Conservation (phyloP, 768 basidiomycete species). For the Pleurotus ostreatus region DNA sequence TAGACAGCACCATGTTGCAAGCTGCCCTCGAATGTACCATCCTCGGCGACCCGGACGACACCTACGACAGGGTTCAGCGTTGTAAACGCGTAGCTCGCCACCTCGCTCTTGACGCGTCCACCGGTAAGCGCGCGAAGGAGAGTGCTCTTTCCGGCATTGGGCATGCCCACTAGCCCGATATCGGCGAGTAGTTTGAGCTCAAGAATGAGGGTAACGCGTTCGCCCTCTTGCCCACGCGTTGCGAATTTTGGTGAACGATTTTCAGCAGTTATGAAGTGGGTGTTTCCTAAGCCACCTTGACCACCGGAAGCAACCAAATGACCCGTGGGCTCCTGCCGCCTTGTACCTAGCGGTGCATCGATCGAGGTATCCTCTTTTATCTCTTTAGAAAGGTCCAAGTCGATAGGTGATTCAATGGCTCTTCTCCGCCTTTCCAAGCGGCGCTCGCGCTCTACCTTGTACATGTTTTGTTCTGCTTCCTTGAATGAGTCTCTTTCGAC, state of each 20-base stretch:
- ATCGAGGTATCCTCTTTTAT: constrained; percentile 34
- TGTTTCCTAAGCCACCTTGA: constrained; percentile 81
- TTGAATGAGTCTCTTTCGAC: constrained; percentile 60
- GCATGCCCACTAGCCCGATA: constrained; percentile 93
- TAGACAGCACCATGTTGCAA: constrained; percentile 45
- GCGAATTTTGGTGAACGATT: constrained; percentile 87
- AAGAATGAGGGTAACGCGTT: constrained; percentile 75
- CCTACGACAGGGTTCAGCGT: constrained; percentile 94
- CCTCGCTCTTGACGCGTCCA: constrained; percentile 75
- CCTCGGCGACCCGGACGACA: constrained; percentile 78
- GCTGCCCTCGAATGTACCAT: constrained; percentile 70
- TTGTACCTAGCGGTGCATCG: constrained; percentile 63
- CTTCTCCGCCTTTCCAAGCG: constrained; percentile 43
- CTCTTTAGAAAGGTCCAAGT: constrained; percentile 60
- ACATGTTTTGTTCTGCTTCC: constrained; percentile 62
- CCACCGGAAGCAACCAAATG: constrained; percentile 78
- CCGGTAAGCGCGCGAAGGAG: constrained; percentile 86
- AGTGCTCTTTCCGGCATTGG: constrained; percentile 93
- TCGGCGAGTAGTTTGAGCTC: constrained; percentile 95
- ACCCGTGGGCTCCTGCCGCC: constrained; percentile 48
- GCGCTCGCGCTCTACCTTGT: constrained; percentile 58
- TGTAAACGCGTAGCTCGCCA: constrained; percentile 92
- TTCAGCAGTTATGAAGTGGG: constrained; percentile 66
- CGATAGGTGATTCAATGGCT: constrained; percentile 37
- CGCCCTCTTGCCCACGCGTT: constrained; percentile 71